A percentile compares a stretch with the other conserved stretches of the same genome.
Evolutionary conservation across 2,329 filamentous ascomycete genomes (phyloP).

Genomic region (Saccharata proteae): DNA sequence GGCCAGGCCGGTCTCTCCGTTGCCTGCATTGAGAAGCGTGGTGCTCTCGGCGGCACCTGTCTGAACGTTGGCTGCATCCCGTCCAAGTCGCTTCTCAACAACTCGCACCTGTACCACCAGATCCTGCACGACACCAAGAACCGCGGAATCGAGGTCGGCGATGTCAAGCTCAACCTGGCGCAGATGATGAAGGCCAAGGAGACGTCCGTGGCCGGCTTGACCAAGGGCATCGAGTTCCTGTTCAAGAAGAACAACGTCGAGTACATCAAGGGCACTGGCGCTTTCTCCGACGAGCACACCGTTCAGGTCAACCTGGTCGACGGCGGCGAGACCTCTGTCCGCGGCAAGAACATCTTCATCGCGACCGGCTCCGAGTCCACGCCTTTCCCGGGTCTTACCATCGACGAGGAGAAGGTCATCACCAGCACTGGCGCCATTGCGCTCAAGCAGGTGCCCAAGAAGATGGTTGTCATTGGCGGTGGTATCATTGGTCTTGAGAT

Average conservation of each 20-base stretch:
- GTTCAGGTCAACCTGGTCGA: conserved; percentile 83
- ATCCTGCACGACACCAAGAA: conserved; percentile 94
- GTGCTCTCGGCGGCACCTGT: conserved; percentile 88
- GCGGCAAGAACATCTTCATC: conserved; percentile 95
- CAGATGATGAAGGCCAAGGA: conserved; percentile 99
- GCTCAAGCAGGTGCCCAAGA: conserved; percentile 83
- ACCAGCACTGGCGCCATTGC: conserved; percentile 92
- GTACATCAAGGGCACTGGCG: conserved; percentile 87
- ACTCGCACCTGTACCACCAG: conserved; percentile 96
- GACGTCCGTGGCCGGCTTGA: conserved; percentile 72
- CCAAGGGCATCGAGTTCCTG: conserved; percentile 94
- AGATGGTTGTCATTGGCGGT: conserved; percentile 93
- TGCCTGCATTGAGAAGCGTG: conserved; percentile 96
- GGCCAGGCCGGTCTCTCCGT: conserved; percentile 96
- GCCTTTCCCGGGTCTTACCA: conserved; percentile 87
- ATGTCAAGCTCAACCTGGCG: conserved; percentile 88
- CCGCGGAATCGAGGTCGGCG: conserved; percentile 92
- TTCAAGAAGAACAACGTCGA: conserved; percentile 99
- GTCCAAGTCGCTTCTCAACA: conserved; percentile 98
- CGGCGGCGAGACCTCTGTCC: conserved; percentile 76
- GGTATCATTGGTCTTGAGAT: conserved; percentile 99
- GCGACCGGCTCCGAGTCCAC: conserved; percentile 92
- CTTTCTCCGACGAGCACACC: conserved; percentile 81
- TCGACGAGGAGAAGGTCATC: conserved; percentile 95
- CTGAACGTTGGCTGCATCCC: conserved; percentile 98